phyloP scores from a whole-genome alignment of 352 stramenopile species.

The Phytophthora capsici region DNA sequence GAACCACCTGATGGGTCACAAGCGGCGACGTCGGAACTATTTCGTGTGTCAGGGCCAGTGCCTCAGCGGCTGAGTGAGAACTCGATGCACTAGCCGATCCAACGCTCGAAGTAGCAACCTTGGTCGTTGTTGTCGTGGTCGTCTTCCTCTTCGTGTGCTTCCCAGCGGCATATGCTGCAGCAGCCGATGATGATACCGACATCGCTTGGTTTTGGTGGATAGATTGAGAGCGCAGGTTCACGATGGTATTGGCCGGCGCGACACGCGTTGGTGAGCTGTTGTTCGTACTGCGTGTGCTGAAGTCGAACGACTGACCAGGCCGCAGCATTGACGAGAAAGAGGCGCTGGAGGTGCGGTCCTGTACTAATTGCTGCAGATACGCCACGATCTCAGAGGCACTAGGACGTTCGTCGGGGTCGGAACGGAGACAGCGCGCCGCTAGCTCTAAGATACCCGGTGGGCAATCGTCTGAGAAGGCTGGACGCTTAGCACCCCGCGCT shows the following conservation, averaged over 20 bases:
- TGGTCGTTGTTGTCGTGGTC: slow-evolving; percentile 26
- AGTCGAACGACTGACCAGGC: slow-evolving; percentile 26
- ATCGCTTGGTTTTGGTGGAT: slow-evolving; percentile 21
- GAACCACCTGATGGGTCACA: slow-evolving; percentile 32
- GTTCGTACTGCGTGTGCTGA: slow-evolving; percentile 29
- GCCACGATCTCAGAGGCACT: slow-evolving; percentile 60
- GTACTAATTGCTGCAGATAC: slow-evolving; percentile 55
- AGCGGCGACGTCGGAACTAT: slow-evolving; percentile 20
- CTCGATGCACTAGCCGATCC: neutral
- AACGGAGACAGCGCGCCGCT: slow-evolving; percentile 50
- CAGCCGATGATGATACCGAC: slow-evolving; percentile 7
- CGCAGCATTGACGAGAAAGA: slow-evolving; percentile 26
- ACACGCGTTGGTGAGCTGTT: slow-evolving; percentile 19
- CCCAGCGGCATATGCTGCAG: slow-evolving; percentile 10
- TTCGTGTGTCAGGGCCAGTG: slow-evolving; percentile 20
- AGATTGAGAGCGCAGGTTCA: slow-evolving; percentile 12
- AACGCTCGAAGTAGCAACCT: slow-evolving; percentile 10
- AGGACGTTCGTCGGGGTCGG: slow-evolving; percentile 62
- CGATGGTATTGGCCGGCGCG: slow-evolving; percentile 32
- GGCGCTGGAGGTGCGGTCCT: slow-evolving; percentile 21
- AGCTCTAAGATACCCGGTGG: slow-evolving; percentile 56
- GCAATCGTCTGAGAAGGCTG: slow-evolving; percentile 60
- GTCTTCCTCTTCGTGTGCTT: slow-evolving; percentile 23
- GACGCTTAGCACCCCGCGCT: slow-evolving; percentile 49
- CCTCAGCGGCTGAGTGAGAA: slow-evolving; percentile 6